Conservation (phyloP, 495 filamentous ascomycete genomes). For the Aspergillus sclerotiicarbonarius region DNA sequence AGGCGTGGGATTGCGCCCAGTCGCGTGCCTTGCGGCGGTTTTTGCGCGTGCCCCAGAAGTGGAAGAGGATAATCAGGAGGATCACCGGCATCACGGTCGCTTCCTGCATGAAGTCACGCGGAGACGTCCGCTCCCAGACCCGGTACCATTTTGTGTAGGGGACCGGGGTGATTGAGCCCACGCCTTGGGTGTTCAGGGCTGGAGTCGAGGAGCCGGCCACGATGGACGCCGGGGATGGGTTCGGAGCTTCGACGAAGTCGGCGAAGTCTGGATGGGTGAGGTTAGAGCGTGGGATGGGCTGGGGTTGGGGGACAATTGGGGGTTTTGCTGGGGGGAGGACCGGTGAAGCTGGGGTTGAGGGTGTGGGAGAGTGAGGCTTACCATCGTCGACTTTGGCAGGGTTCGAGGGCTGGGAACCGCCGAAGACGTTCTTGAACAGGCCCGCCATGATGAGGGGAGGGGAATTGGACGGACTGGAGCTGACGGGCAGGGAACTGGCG, state of each 20-base stretch:
- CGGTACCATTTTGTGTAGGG: slow-evolving; percentile 96
- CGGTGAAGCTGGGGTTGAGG: not conserved
- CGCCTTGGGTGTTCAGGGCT: slow-evolving; percentile 48
- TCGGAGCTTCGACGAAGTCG: slow-evolving; percentile 70
- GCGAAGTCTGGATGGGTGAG: slow-evolving; percentile 60
- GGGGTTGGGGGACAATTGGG: not conserved
- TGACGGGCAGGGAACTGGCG: slow-evolving; percentile 12
- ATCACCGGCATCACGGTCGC: slow-evolving; percentile 76
- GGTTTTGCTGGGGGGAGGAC: slow-evolving; percentile 15
- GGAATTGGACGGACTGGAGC: not conserved
- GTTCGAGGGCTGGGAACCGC: slow-evolving; percentile 56
- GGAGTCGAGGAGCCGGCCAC: slow-evolving; percentile 39
- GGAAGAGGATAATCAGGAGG: slow-evolving; percentile 68
- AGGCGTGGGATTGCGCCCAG: slow-evolving; percentile 75
- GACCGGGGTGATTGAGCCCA: slow-evolving; percentile 37
- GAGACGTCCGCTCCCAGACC: slow-evolving; percentile 81
- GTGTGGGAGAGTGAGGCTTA: slow-evolving; percentile 36
- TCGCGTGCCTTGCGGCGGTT: slow-evolving; percentile 77
- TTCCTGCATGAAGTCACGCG: slow-evolving; percentile 83
- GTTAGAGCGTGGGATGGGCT: not conserved
- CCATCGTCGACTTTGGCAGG: slow-evolving; percentile 58
- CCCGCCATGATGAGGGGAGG: slow-evolving; percentile 57
- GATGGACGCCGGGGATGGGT: slow-evolving; percentile 57
- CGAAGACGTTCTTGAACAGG: slow-evolving; percentile 66
- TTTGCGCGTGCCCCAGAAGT: slow-evolving; percentile 76